Conservation (phyloP, 2,329 filamentous ascomycete genomes). For the Aquanectria penicillioides region DNA sequence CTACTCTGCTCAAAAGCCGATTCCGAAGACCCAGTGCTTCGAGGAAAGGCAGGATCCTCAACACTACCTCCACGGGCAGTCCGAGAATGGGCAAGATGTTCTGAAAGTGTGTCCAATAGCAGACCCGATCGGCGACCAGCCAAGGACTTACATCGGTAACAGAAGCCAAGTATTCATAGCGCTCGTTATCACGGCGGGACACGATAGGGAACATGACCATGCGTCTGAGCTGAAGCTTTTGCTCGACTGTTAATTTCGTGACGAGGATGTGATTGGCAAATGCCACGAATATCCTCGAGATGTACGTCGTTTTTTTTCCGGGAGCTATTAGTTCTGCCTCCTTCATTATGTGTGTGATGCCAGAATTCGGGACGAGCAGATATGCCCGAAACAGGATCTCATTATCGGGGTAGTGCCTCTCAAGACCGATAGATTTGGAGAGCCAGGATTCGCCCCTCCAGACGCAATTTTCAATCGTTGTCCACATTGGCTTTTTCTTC, state of each 20-base stretch:
- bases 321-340: not conserved
- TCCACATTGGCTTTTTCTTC: not conserved
- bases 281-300: not conserved
- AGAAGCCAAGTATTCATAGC: constrained; percentile 3
- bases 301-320: not conserved
- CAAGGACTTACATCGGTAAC: not conserved
- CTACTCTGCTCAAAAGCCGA: not conserved
- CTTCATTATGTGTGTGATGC: constrained; percentile 5
- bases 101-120: not conserved
- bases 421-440: not conserved
- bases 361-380: not conserved
- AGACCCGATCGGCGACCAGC: constrained; percentile 9
- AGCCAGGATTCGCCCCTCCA: constrained; percentile 18
- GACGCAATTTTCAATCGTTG: not conserved
- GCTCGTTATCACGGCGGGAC: not conserved
- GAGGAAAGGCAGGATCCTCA: not conserved
- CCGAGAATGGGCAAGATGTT: not conserved
- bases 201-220: constrained; percentile 7
- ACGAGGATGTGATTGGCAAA: not conserved
- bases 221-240: not conserved
- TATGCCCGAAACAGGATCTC: constrained; percentile 10
- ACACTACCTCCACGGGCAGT: not conserved
- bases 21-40: not conserved
- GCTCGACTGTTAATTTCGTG: not conserved
- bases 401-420: constrained; percentile 7